Evolutionary conservation across 2,329 filamentous ascomycete species (phyloP), one percentile per base, ranked within the genome.

Genomic region (Botrytis byssoidea): DNA sequence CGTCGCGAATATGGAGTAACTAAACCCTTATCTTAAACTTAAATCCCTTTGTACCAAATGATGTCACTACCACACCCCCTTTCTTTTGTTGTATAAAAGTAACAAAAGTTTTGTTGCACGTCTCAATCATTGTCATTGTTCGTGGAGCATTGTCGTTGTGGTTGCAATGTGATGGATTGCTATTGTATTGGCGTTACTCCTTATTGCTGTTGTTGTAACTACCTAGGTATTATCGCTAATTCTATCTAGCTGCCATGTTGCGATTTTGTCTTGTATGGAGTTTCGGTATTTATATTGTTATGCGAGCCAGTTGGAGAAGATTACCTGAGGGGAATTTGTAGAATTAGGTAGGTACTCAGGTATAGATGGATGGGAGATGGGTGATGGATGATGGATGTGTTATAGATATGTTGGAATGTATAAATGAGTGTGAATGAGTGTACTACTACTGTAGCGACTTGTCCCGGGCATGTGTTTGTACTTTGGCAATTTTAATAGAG

Each of bases 201-300:
- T 44, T 44, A 20, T 44, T 7, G 20, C 29, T 16, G 25, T 7
- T 16, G 4, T 46, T 12, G 10, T 22, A 14, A 14, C 8, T 20
- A 35, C 35, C 5, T 35, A 35, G 35, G 35, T 35, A 7, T 35
- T 25, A 5, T 60, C 10, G 4, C 5, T 20, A 0, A 37, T 7
- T 25, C 35, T 14, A 8, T 20, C 32, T 14, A 37, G 12, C 18
- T 32, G 9, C 20, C 1, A 55, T n/a, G 3, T n/a, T n/a, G 25
- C 5, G 14, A 55, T n/a, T 5, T 7, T 25, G 8, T 9, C 2
- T 7, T 25, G 9, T 3, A 9, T 25, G 7, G 2, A 12, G 1
- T 51, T 25, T 51, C 0, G 22, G 0, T 4, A 51, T 51, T 12
- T 25, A 1, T 25, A 5, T 42, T 25, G 0, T 25, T 25, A 51